Conservation (phyloP, 495 filamentous ascomycete species). For the Geopyxis carbonaria region DNA sequence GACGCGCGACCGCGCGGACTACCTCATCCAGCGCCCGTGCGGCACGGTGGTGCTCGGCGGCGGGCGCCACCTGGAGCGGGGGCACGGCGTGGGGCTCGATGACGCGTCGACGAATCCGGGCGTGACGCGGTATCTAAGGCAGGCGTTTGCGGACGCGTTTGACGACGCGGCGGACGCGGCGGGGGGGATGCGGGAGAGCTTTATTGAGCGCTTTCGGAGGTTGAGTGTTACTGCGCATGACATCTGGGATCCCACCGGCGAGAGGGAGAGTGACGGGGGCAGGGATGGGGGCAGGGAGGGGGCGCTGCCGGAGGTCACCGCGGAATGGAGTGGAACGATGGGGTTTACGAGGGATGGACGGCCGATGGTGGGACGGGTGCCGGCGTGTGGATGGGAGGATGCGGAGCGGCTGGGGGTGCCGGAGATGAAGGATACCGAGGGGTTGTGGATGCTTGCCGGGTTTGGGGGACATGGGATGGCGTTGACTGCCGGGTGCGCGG, state of each 20-base stretch:
- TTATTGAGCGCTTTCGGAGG: slow-evolving; percentile 21
- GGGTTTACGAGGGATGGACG: slow-evolving; percentile 51
- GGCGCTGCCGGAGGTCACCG: not conserved
- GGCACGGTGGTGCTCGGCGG: slow-evolving; percentile 53
- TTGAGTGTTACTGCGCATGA: slow-evolving; percentile 11
- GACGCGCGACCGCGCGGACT: slow-evolving; percentile 42
- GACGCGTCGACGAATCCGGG: slow-evolving; percentile 40
- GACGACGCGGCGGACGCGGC: not conserved
- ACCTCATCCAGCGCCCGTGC: slow-evolving; percentile 50
- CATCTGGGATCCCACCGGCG: slow-evolving; percentile 21
- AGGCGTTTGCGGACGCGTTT: slow-evolving; percentile 16
- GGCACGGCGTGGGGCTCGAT: slow-evolving; percentile 37
- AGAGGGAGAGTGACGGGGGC: slow-evolving; percentile 1
- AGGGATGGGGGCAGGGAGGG: not conserved
- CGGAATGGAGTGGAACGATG: slow-evolving; percentile 72
- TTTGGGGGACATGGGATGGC: slow-evolving; percentile 75
- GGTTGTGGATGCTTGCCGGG: slow-evolving; percentile 43
- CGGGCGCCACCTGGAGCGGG: slow-evolving; percentile 33
- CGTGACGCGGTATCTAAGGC: slow-evolving; percentile 27
- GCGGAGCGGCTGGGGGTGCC: slow-evolving; percentile 14
- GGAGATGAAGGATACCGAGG: slow-evolving; percentile 19
- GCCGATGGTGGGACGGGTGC: slow-evolving; percentile 51
- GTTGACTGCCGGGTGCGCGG: slow-evolving; percentile 49
- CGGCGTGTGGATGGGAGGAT: slow-evolving; percentile 28
- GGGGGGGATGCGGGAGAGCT: slow-evolving; percentile 23